These are phyloP conservation scores for Neophaeococcomyces aloes DNA, from an alignment of 2,329 filamentous ascomycete genomes.

Conservation along the genomic window DNA sequence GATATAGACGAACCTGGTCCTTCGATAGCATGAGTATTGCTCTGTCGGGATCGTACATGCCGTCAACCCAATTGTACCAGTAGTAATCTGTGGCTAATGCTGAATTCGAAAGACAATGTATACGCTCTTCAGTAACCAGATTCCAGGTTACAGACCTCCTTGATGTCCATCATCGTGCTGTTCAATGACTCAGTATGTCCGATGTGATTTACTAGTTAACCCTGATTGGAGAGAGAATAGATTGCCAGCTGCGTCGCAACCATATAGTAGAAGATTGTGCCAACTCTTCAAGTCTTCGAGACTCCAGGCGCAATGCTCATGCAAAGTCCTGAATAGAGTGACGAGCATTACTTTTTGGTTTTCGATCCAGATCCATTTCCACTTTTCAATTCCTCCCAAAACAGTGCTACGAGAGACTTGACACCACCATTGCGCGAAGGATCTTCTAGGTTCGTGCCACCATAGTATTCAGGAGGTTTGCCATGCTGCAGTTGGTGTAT, in stretches of 20 bases:
- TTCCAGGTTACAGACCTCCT: neutral
- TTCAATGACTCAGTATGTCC: too few species aligned
- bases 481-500: slow-evolving; percentile 34
- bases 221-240: too few species aligned
- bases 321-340: neutral
- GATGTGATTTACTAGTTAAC: too few species aligned
- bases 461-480: slow-evolving; percentile 33
- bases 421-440: slow-evolving; percentile 20
- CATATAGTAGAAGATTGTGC: too few species aligned
- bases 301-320: slow-evolving; percentile 1
- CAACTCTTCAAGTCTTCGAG: neutral
- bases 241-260: too few species aligned
- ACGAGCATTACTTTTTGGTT: slow-evolving; percentile 11
- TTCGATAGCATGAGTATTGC: slow-evolving; percentile 21
- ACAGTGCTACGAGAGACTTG: slow-evolving; percentile 29
- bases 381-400: slow-evolving; percentile 34
- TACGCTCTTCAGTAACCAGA: neutral
- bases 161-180: neutral
- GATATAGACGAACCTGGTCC: slow-evolving; percentile 8
- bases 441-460: slow-evolving; percentile 26
- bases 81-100: neutral
- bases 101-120: neutral
- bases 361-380: slow-evolving; percentile 29
- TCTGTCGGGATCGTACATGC: slow-evolving; percentile 10
- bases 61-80: slow-evolving; percentile 19